These are phyloP conservation scores for Chaetomium sp. DNA, from an alignment of 2,329 filamentous ascomycete species.

Conservation along the genomic window DNA sequence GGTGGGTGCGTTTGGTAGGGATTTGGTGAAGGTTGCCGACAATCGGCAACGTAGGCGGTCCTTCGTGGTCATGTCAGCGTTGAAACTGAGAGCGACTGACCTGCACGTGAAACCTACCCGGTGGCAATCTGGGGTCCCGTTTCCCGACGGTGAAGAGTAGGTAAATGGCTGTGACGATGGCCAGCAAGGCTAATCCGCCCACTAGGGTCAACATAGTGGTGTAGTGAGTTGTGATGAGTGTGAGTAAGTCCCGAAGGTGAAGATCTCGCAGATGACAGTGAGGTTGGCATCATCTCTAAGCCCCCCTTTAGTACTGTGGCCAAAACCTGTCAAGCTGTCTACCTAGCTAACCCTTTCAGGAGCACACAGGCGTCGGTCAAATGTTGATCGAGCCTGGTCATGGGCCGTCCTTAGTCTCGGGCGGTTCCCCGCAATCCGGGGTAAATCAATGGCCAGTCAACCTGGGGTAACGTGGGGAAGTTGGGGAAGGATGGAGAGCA, in stretches of 20 bases:
- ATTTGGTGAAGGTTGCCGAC: slow-evolving; percentile 7
- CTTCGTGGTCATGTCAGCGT: neutral
- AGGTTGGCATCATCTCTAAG: neutral
- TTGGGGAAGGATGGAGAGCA: neutral
- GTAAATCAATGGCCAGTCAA: neutral
- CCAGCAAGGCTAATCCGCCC: neutral
- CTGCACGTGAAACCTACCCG: neutral
- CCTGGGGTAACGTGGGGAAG: neutral
- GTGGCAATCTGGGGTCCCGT: neutral
- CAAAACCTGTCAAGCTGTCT: neutral
- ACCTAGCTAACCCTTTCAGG: neutral
- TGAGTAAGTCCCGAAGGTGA: neutral
- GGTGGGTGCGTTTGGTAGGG: slow-evolving; percentile 5
- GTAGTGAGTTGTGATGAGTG: neutral
- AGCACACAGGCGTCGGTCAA: neutral
- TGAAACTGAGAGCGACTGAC: neutral
- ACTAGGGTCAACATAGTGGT: neutral
- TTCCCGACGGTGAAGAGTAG: neutral
- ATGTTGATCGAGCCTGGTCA: neutral
- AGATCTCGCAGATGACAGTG: neutral
- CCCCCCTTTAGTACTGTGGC: neutral
- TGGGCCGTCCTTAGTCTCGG: slow-evolving; percentile 1
- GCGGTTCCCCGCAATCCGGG: slow-evolving; percentile 1
- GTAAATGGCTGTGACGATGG: neutral
- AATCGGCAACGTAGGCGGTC: neutral